These are phyloP conservation scores for Jatropha multifida DNA, from an alignment of 441 rosid species.

Conservation along the genomic window DNA sequence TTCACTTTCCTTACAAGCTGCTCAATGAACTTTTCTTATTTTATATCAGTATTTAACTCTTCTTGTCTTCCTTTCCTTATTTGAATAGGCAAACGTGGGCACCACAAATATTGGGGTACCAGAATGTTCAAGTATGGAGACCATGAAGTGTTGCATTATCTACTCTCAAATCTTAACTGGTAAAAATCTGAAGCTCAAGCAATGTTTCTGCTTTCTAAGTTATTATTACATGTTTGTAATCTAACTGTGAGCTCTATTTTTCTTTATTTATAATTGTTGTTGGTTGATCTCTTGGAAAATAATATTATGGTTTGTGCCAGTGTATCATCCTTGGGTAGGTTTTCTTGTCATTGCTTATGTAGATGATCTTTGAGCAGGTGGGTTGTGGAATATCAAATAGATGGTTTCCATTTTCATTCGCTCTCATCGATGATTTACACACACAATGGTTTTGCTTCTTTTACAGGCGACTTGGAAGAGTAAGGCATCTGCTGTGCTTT, in stretches of 20 bases:
- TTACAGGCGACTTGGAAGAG: slow-evolving; percentile 83
- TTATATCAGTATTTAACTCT: slow-evolving; percentile 8
- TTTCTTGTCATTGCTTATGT: slow-evolving; percentile 32
- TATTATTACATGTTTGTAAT: neutral
- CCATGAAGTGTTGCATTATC: slow-evolving; percentile 84
- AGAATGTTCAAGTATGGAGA: slow-evolving; percentile 96
- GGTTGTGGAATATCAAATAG: slow-evolving; percentile 84
- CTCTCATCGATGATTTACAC: slow-evolving; percentile 92
- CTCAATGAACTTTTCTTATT: neutral
- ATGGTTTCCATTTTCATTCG: slow-evolving; percentile 96
- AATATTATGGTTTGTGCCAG: neutral
- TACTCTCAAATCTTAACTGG: slow-evolving; percentile 95
- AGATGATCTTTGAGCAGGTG: slow-evolving; percentile 69
- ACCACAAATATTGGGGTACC: slow-evolving; percentile 97
- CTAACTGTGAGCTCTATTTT: slow-evolving; percentile 7
- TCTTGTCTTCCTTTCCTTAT: slow-evolving; percentile 11
- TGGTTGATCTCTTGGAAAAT: slow-evolving; percentile 9
- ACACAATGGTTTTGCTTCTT: slow-evolving; percentile 93
- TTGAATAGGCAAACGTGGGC: slow-evolving; percentile 83
- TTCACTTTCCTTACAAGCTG: neutral
- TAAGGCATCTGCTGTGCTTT: slow-evolving; percentile 44
- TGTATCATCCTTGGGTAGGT: slow-evolving; percentile 14
- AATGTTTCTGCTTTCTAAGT: slow-evolving; percentile 14
- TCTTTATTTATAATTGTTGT: neutral
- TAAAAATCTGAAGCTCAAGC: slow-evolving; percentile 43